Evolutionary conservation across 768 basidiomycete genomes (phyloP).

Genomic region (Cystobasidium ongulense): DNA sequence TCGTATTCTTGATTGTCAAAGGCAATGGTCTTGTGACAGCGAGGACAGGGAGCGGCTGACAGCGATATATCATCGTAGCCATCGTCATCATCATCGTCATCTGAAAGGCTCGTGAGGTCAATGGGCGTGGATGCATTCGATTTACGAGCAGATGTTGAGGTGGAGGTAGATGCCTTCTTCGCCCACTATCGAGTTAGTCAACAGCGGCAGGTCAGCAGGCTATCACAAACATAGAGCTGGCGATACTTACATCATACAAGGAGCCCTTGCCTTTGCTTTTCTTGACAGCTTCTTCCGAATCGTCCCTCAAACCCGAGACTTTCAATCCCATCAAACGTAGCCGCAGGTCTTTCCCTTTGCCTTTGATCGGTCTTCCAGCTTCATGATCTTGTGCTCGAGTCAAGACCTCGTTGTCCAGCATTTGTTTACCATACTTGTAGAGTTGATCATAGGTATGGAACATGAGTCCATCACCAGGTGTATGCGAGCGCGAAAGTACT

Average conservation of each 20-base stretch:
- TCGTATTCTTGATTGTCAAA: slow-evolving; percentile 5
- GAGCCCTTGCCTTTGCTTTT: slow-evolving; percentile 14
- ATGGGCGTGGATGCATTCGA: not conserved
- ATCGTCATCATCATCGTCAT: slow-evolving; percentile 8
- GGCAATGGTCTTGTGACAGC: slow-evolving; percentile 5
- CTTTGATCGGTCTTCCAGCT: slow-evolving; percentile 34
- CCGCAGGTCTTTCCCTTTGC: slow-evolving; percentile 47
- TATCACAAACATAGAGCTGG: not conserved
- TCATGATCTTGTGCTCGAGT: slow-evolving; percentile 12
- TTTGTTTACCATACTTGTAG: slow-evolving; percentile 67
- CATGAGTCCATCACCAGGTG: slow-evolving; percentile 65
- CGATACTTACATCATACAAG: not conserved
- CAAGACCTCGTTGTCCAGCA: slow-evolving; percentile 60
- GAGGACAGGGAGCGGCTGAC: slow-evolving; percentile 19
- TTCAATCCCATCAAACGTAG: slow-evolving; percentile 80
- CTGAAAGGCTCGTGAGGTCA: slow-evolving; percentile 19
- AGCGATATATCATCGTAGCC: slow-evolving; percentile 13
- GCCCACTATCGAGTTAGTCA: not conserved
- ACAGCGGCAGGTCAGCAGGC: not conserved
- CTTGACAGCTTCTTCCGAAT: slow-evolving; percentile 30
- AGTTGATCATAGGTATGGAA: slow-evolving; percentile 62
- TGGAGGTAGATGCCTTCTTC: not conserved
- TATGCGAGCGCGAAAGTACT: slow-evolving; percentile 78
- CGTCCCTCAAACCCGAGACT: slow-evolving; percentile 77
- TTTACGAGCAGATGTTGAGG: not conserved